Evolutionary conservation across 2,329 filamentous ascomycete species (phyloP).

Genomic region (Fusarium torreyae): DNA sequence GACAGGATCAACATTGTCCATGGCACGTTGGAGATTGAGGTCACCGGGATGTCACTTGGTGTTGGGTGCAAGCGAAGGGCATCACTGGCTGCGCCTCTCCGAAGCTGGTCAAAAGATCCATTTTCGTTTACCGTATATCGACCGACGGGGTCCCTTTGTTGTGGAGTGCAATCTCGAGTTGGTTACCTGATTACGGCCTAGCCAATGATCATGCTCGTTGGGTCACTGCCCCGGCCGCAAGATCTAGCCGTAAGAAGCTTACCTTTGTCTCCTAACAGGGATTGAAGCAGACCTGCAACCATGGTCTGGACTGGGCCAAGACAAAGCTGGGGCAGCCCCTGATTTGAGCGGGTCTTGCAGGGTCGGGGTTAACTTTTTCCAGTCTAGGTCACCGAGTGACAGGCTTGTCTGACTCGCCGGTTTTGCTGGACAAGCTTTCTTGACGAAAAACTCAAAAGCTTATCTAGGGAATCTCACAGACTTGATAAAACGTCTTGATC

Average conservation of each 20-base stretch:
- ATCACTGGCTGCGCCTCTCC: constrained; percentile 12
- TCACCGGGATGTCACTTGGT: background rate
- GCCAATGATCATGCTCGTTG: constrained; percentile 1
- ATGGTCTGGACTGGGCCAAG: background rate
- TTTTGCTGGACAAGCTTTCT: background rate
- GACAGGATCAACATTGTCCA: background rate
- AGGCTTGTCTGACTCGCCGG: background rate
- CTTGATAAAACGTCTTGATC: too few species aligned
- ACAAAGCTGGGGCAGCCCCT: constrained; percentile 17
- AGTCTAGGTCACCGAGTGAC: background rate
- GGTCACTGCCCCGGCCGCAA: fast-evolving
- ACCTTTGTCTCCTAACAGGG: constrained; percentile 11
- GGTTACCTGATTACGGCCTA: constrained; percentile 12
- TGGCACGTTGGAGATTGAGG: background rate
- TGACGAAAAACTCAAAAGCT: background rate
- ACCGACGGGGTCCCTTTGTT: background rate
- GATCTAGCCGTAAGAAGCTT: constrained; percentile 4
- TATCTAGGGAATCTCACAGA: background rate
- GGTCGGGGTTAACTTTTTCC: background rate
- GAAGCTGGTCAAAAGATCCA: constrained; percentile 11
- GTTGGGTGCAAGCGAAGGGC: background rate
- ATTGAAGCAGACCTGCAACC: too few species aligned
- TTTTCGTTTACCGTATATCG: constrained; percentile 42
- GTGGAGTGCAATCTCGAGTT: constrained; percentile 29
- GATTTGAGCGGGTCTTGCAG: constrained; percentile 2